These are phyloP conservation scores for Rhododendron molle DNA, from an alignment of 148 eudicot species.

Conservation along the genomic window DNA sequence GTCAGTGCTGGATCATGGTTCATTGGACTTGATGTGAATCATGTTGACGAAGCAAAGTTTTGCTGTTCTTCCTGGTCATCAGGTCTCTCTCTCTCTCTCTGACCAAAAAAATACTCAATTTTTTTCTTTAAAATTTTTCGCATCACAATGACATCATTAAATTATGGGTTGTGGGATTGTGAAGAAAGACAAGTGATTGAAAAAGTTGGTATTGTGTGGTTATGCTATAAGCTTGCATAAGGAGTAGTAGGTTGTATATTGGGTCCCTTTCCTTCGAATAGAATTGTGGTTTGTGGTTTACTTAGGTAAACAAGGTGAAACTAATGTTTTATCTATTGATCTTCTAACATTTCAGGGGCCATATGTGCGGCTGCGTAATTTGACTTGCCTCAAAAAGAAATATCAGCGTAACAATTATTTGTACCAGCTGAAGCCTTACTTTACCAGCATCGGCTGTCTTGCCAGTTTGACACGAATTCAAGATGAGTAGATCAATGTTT, in stretches of 20 bases:
- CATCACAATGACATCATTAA: neutral
- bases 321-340: neutral
- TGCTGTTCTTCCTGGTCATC: conserved; percentile 87
- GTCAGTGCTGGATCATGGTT: conserved; percentile 92
- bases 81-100: conserved; percentile 41
- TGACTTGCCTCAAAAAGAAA: neutral
- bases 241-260: neutral
- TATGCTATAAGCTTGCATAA: neutral
- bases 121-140: neutral
- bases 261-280: neutral
- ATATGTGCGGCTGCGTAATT: conserved; percentile 52
- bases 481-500: neutral
- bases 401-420: neutral
- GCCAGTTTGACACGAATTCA: neutral
- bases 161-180: neutral
- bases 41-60: conserved; percentile 74
- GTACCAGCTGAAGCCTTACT: conserved; percentile 6
- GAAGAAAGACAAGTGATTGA: neutral
- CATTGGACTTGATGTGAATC: conserved; percentile 76
- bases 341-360: conserved; percentile 32
- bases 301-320: neutral
- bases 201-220: neutral
- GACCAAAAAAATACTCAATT: neutral
- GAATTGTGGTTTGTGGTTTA: neutral
- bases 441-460: neutral